Percentiles rank a stretch among this genome's conserved stretches.
Conservation (phyloP, 345 rosid genomes). For the Syzygium aqueum region DNA sequence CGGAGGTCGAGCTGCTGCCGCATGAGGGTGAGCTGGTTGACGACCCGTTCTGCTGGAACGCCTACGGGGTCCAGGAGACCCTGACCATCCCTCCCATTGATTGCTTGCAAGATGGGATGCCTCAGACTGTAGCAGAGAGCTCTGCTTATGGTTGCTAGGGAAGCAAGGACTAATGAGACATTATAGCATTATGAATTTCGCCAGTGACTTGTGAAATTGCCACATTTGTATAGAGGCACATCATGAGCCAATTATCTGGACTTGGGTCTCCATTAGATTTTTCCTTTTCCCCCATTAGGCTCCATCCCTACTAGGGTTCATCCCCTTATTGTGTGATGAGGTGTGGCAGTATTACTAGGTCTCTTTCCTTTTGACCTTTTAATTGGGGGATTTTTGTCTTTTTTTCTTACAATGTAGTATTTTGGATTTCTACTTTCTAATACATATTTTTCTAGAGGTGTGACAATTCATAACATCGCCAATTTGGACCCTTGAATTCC, state of each 20-base stretch:
- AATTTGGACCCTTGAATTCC: not conserved
- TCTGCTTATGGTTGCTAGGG: slow-evolving; percentile 31
- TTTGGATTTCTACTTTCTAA: not conserved
- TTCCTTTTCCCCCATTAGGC: slow-evolving; percentile 8
- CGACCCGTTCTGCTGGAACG: slow-evolving; percentile 98
- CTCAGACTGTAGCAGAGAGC: slow-evolving; percentile 26
- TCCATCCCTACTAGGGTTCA: slow-evolving; percentile 66
- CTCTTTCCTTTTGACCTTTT: not conserved
- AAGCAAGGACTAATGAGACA: not conserved
- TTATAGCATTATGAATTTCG: not conserved
- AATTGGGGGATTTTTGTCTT: not conserved
- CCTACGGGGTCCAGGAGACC: slow-evolving; percentile 82
- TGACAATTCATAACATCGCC: not conserved
- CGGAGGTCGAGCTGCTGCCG: slow-evolving; percentile 88
- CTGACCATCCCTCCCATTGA: slow-evolving; percentile 70
- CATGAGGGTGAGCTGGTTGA: slow-evolving; percentile 79
- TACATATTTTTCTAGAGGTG: not conserved
- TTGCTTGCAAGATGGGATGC: slow-evolving; percentile 74
- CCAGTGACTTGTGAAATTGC: not conserved
- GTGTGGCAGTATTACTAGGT: slow-evolving; percentile 4
- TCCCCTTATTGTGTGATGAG: slow-evolving; percentile 70
- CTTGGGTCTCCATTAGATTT: slow-evolving; percentile 4
- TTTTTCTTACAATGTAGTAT: slow-evolving; percentile 6
- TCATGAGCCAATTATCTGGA: not conserved
- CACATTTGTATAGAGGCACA: not conserved